A percentile compares a stretch with the other conserved stretches of the same genome.
phyloP scores from a whole-genome alignment of 257 asterid genomes.

The Solanum paucissectum region DNA sequence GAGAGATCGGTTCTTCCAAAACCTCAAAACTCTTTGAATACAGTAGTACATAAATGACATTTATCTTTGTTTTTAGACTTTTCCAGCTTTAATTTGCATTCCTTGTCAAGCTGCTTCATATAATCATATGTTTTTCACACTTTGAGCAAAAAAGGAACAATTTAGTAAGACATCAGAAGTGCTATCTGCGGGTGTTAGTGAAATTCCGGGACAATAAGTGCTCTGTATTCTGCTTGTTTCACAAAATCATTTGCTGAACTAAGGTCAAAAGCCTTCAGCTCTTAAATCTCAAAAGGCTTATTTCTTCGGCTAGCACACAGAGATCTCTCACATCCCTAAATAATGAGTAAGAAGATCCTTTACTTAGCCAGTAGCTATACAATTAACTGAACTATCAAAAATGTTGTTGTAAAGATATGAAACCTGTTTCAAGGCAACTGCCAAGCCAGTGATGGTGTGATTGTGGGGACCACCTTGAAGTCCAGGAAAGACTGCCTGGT shows the following conservation, averaged over 20 bases:
- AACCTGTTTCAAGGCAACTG: constrained; percentile 94
- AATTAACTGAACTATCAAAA: constrained; percentile 27
- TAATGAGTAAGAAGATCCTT: neutral
- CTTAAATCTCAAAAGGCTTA: neutral
- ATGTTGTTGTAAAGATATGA: constrained; percentile 5
- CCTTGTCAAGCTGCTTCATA: neutral
- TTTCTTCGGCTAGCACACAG: neutral
- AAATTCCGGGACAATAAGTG: neutral
- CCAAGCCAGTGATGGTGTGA: constrained; percentile 92
- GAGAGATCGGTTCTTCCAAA: neutral
- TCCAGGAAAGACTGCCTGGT: constrained; percentile 98
- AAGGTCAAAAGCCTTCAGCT: neutral
- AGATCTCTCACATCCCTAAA: neutral
- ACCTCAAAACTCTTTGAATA: neutral
- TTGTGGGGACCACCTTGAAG: constrained; percentile 99
- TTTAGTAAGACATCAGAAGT: neutral
- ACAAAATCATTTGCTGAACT: neutral
- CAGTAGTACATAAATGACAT: neutral
- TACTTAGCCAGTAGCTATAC: neutral
- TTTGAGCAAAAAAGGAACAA: neutral
- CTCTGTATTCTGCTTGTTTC: neutral
- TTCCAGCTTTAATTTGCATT: neutral
- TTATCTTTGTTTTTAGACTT: neutral
- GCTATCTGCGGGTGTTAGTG: neutral
- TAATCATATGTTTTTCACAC: neutral